Base-by-base conservation (phyloP, 129 eudicot species). In the Lactuca sativa region DNA sequence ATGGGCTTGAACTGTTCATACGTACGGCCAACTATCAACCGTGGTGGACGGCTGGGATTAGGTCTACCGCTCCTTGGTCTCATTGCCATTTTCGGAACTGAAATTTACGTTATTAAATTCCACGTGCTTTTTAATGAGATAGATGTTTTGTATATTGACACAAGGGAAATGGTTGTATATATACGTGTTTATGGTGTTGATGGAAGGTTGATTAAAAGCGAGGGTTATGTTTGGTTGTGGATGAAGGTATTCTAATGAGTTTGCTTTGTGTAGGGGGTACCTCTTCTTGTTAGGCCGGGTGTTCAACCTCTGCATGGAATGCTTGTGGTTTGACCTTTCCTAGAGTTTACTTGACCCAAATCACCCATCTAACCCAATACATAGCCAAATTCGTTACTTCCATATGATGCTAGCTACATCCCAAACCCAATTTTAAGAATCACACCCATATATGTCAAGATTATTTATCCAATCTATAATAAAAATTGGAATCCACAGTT, bases 1-100 rank as follows among this genome's bases (percentile, higher is more conserved):
- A 10, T 61, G 51, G 97, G 97, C 64, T 66, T 82, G 76, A 85
- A 86, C 33, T 80, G 83, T 80, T 83, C 90, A 15, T 81, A 80
- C 12, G 78, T 70, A 8, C 78, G 85, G 31, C 79, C 72, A 0
- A 9, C 55, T 4, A n/a, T 79, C 25, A 57, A 41, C 70, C 56
- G 38, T 49, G 48, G 12, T 54, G 69, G 78, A 25, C 77, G 77
- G 56, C 4, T 69, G 3, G 81, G 81, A 64, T 59, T 69, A 18
- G 32, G 75, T 54, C 74, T 80, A 38, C 83, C 82, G 6, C 84
- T 69, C 51, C 78, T 63, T 62, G 82, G 65, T 62, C 90, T 82
- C 88, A 74, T 86, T 47, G 93, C 92, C 97, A 87, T 91, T 34
- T 34, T 41, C 61, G 4, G 31, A 6, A 44, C 9, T 66, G 6